phyloP scores from a whole-genome alignment of 225 moss, liverwort and hornwort species.

The Ulota crispa region DNA sequence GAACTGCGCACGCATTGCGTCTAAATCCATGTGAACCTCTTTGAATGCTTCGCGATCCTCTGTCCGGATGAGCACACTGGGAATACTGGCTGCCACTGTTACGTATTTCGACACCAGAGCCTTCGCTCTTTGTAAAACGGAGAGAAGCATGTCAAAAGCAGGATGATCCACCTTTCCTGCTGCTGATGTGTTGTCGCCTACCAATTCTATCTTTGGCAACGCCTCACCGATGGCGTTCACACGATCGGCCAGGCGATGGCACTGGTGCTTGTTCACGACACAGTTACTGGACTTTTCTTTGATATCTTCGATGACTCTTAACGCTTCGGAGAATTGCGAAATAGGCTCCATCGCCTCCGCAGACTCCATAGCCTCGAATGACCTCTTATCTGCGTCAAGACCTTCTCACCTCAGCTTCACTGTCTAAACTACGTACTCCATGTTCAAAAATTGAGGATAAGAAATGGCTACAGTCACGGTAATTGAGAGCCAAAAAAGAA shows the following conservation, averaged over 20 bases:
- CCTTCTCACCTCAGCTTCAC: too few species aligned
- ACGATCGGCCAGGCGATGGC: conserved; percentile 14
- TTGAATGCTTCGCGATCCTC: conserved; percentile 25
- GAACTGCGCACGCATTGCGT: conserved; percentile 9
- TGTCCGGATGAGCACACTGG: neutral
- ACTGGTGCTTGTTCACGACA: conserved; percentile 33
- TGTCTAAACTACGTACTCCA: neutral
- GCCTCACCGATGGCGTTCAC: neutral
- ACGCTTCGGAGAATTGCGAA: conserved; percentile 13
- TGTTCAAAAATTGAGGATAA: neutral
- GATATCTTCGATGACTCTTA: conserved; percentile 20
- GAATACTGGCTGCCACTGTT: neutral
- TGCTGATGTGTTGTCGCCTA: neutral
- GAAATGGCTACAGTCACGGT: neutral
- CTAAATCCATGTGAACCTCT: conserved; percentile 28
- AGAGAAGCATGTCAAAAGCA: conserved; percentile 22
- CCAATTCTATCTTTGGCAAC: neutral
- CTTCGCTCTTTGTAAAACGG: conserved; percentile 26
- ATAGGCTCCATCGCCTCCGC: neutral
- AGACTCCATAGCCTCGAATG: neutral
- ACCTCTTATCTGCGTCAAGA: neutral
- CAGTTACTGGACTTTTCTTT: neutral
- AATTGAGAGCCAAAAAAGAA: neutral
- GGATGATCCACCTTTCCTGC: neutral
- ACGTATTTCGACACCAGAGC: conserved; percentile 18